Evolutionary conservation across 306 rosid genomes (phyloP).

Genomic region (Inga laurina): DNA sequence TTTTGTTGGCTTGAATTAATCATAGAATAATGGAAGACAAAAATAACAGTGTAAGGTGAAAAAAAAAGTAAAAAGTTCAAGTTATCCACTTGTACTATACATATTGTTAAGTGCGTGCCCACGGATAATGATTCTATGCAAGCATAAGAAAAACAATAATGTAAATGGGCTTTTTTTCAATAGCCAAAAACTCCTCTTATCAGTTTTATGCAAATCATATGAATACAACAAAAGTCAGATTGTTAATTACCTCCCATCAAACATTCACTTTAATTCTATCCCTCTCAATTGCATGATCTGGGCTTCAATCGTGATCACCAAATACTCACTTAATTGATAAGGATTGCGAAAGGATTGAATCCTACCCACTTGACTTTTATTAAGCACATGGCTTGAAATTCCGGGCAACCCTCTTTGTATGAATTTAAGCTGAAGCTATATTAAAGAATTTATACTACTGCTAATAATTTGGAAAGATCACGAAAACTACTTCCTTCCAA

Average conservation of each 20-base stretch:
- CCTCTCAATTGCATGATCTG: no score
- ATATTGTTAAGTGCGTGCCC: background rate
- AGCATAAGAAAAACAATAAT: background rate
- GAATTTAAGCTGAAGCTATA: background rate
- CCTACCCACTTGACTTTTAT: background rate
- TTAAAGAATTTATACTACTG: no score
- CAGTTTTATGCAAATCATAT: no score
- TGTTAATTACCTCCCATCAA: no score
- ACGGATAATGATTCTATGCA: background rate
- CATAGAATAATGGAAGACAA: background rate
- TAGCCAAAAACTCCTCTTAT: no score
- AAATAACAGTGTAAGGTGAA: background rate
- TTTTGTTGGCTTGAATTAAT: background rate
- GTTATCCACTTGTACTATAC: background rate
- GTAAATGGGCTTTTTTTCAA: no score
- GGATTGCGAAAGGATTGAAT: background rate
- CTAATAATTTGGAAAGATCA: no score
- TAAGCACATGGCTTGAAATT: background rate
- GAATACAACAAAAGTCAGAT: no score
- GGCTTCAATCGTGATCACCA: no score
- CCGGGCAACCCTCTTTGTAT: background rate
- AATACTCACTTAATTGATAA: background rate
- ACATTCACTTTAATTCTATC: no score
- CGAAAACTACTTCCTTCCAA: no score
- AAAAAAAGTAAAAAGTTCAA: background rate